Percentiles rank a stretch among this genome's conserved stretches.
Conservation (phyloP, 331 rosid genomes). For the Telfairia occidentalis region DNA sequence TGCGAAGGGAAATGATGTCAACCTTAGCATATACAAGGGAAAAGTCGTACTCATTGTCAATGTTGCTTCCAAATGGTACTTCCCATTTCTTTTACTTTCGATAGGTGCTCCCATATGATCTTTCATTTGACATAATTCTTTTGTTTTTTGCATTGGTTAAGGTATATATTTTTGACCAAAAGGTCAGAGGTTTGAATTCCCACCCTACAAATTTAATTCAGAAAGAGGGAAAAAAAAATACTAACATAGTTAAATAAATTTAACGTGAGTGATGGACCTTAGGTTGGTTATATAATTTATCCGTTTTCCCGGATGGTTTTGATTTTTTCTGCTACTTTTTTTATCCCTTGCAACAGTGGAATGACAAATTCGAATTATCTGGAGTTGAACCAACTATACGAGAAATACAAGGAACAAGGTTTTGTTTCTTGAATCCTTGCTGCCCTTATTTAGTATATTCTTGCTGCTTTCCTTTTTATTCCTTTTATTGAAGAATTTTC, state of each 20-base stretch:
- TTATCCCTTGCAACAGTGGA: conserved; percentile 31
- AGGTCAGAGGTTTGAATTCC: too few species aligned
- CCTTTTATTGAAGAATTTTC: not conserved
- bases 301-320: not conserved
- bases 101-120: not conserved
- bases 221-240: too few species aligned
- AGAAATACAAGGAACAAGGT: conserved; percentile 54
- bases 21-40: conserved; percentile 46
- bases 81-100: not conserved
- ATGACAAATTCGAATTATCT: conserved; percentile 59
- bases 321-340: not conserved
- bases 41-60: conserved; percentile 53
- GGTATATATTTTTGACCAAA: too few species aligned
- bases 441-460: not conserved
- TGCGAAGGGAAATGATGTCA: conserved; percentile 38
- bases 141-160: not conserved
- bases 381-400: conserved; percentile 55
- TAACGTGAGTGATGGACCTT: not conserved
- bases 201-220: too few species aligned
- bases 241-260: not conserved
- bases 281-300: not conserved
- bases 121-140: not conserved
- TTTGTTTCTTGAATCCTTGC: conserved; percentile 1
- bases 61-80: conserved; percentile 86
- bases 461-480: not conserved